phyloP scores from a whole-genome alignment of 2,329 filamentous ascomycete genomes.

The Sporothrix phasma region DNA sequence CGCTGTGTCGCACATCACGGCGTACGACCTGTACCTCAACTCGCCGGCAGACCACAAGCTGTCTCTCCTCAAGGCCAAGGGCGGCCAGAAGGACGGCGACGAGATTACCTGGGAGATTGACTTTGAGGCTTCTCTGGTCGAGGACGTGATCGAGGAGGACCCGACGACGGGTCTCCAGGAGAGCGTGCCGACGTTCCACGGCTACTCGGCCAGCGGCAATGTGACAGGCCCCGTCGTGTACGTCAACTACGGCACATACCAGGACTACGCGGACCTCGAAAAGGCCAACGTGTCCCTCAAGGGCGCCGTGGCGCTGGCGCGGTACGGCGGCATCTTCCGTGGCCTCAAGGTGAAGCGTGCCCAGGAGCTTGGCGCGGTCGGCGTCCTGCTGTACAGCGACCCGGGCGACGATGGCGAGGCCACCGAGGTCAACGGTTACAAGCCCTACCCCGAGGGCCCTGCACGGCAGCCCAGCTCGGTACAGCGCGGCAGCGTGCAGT shows the following conservation, averaged over 20 bases:
- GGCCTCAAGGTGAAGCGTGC: conserved; percentile 89
- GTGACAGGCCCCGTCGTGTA: conserved; percentile 81
- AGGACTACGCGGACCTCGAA: conserved; percentile 74
- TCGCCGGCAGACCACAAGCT: conserved; percentile 64
- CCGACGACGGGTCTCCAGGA: conserved; percentile 61
- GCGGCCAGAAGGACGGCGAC: background rate
- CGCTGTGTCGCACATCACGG: conserved; percentile 50
- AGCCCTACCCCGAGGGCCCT: conserved; percentile 73
- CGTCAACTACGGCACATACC: conserved; percentile 81
- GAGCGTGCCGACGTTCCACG: conserved; percentile 83
- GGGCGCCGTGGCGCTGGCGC: conserved; percentile 79
- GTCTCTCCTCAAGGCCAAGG: conserved; percentile 47
- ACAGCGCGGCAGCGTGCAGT: conserved; percentile 79
- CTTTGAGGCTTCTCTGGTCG: conserved; percentile 73
- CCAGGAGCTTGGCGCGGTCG: conserved; percentile 81
- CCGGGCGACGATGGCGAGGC: conserved; percentile 79
- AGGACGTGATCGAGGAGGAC: conserved; percentile 78
- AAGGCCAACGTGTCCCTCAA: conserved; percentile 63
- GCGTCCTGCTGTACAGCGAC: conserved; percentile 76
- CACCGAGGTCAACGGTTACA: conserved; percentile 71
- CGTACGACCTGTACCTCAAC: conserved; percentile 71
- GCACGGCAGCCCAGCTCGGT: conserved; percentile 82
- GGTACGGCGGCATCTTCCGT: conserved; percentile 79
- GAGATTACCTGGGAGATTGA: conserved; percentile 45
- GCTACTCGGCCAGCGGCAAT: conserved; percentile 86